Conservation (phyloP, 2,329 filamentous ascomycete species). For the Septoria petroselini region DNA sequence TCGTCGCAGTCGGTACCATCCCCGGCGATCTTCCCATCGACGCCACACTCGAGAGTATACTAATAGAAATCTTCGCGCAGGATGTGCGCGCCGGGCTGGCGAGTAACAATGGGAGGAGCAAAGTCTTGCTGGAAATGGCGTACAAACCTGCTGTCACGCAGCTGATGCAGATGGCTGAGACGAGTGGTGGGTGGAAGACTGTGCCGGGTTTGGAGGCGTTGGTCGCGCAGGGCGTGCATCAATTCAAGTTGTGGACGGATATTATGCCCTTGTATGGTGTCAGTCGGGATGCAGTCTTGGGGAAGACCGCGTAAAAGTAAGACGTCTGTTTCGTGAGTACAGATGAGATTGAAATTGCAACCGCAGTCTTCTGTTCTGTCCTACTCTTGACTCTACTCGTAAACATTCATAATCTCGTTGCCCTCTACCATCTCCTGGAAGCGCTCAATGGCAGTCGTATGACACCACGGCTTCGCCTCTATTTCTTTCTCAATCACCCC, state of each 20-base stretch:
- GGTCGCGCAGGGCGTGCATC: conserved; percentile 78
- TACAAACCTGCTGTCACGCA: conserved; percentile 85
- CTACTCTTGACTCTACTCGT: conserved; percentile 24
- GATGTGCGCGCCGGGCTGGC: conserved; percentile 45
- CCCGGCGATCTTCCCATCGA: conserved; percentile 86
- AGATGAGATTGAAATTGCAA: neutral
- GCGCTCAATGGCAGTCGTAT: conserved; percentile 31
- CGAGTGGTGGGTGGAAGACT: conserved; percentile 69
- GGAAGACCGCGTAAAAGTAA: too few species aligned
- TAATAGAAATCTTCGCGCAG: conserved; percentile 54
- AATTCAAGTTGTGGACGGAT: conserved; percentile 75
- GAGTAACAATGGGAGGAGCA: conserved; percentile 45
- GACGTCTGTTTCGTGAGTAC: neutral
- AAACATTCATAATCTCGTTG: conserved; percentile 32
- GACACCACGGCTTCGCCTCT: conserved; percentile 33
- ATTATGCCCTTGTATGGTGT: conserved; percentile 70
- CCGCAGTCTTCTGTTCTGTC: too few species aligned
- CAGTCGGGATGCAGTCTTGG: conserved; percentile 55
- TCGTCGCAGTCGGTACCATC: conserved; percentile 83
- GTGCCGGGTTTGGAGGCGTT: conserved; percentile 87
- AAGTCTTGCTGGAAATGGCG: conserved; percentile 86
- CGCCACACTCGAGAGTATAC: conserved; percentile 60
- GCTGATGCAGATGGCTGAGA: conserved; percentile 77
- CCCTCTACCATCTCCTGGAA: conserved; percentile 31
- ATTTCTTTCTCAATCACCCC: conserved; percentile 30